A percentile compares a stretch with the other conserved stretches of the same genome.
These are phyloP conservation scores for Talaromyces stipitatus DNA, from an alignment of 495 filamentous ascomycete genomes.

Conservation along the genomic window DNA sequence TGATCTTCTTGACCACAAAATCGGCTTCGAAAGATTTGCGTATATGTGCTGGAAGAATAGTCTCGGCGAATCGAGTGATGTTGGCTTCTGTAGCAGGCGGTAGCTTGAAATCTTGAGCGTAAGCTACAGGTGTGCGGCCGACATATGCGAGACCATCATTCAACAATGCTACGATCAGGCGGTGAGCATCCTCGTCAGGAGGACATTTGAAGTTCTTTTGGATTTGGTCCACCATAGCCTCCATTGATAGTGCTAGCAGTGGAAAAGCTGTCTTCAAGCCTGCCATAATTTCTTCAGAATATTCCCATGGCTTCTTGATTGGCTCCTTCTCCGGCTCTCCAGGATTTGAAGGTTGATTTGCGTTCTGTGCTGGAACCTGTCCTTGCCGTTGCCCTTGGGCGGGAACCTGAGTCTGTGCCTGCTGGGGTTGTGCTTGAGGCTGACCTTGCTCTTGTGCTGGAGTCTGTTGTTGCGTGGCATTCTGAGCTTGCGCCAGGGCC, in stretches of 20 bases:
- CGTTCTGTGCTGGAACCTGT: slow-evolving; percentile 30
- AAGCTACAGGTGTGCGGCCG: slow-evolving; percentile 73
- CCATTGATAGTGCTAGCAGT: slow-evolving; percentile 92
- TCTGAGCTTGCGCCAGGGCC: slow-evolving; percentile 10
- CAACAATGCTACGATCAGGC: slow-evolving; percentile 91
- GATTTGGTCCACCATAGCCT: slow-evolving; percentile 98
- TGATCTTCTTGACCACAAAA: slow-evolving; percentile 88
- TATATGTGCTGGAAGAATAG: slow-evolving; percentile 86
- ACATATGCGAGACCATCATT: slow-evolving; percentile 90
- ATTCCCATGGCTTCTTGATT: slow-evolving; percentile 84
- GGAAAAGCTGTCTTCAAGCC: slow-evolving; percentile 94
- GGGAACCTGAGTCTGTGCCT: slow-evolving; percentile 27
- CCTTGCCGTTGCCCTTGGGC: slow-evolving; percentile 6
- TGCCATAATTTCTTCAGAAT: slow-evolving; percentile 90
- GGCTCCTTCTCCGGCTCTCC: slow-evolving; percentile 30
- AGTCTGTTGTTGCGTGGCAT: slow-evolving; percentile 9
- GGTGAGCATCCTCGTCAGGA: slow-evolving; percentile 95
- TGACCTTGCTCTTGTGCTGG: slow-evolving; percentile 15
- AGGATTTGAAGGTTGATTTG: slow-evolving; percentile 17
- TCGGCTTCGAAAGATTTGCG: slow-evolving; percentile 91
- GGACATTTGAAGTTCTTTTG: slow-evolving; percentile 98
- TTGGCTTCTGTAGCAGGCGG: slow-evolving; percentile 87
- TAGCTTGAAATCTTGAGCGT: slow-evolving; percentile 85
- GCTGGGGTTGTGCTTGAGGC: slow-evolving; percentile 6
- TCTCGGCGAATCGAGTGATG: slow-evolving; percentile 93